Evolutionary conservation across 176 grass and related monocot species (phyloP), one percentile per base, ranked within the genome.

Genomic region (Zea luxurians): DNA sequence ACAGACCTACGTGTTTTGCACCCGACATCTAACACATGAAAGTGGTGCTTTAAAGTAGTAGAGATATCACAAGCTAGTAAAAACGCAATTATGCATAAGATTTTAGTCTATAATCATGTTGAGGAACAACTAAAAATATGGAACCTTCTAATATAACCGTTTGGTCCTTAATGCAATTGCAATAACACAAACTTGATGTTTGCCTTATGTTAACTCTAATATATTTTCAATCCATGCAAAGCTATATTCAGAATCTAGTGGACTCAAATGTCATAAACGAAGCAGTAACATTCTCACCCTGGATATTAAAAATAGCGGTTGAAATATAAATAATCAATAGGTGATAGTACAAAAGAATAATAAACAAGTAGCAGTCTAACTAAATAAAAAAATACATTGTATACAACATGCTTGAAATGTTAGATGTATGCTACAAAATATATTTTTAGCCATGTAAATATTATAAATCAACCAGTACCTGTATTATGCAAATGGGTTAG

Each of bases 231-330:
- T 27, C 27, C 27, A 27, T 27, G 27, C 27, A 27, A 27, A 27
- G 1, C 27, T 27, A 27, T 27, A 27, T 27, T 27, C 27, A 27
- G 27, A 99, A 93, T 64, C 89, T 92, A 68, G 95, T 91, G 34
- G 92, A 44, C 66, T 99, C 96, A 79, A 99, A 99, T 83, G 96
- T 99, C 96, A 99, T 99, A 87, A 99, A 99, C 10, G 96, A 92
- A 79, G 92, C 73, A 70, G 96, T 92, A 79, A 94, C 90, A 41
- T 99, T 91, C 42, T 90, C 92, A 48, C 96, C 96, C 92, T 99
- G 83, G 74, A 86, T 76, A 75, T 75, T 74, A 77, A 84, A 57
- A 61, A 87, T 10, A 18, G 15, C 3, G 43, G 38, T 42, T 8
- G 3, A 10, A 21, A 43, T 47, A 47, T 47, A 47, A 46, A 47